Evolutionary conservation across 495 filamentous ascomycete genomes (phyloP).

Genomic region (Hyphodiscus hymeniophilus): DNA sequence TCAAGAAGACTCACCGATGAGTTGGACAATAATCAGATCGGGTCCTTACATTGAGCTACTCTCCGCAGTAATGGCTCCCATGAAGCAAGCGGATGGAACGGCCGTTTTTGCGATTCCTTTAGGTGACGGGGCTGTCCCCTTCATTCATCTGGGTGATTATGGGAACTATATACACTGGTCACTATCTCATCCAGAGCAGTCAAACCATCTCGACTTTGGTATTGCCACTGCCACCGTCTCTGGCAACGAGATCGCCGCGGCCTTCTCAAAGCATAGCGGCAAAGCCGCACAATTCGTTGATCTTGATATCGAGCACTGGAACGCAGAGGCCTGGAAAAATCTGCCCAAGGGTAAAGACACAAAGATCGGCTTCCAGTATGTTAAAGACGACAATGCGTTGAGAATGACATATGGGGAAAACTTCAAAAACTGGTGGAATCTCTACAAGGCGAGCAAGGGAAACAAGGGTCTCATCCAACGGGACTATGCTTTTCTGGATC

Average conservation of each 20-base stretch:
- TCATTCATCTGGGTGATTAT: not conserved
- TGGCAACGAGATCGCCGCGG: not conserved
- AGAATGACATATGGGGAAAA: not conserved
- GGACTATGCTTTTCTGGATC: constrained; percentile 29
- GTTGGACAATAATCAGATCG: constrained; percentile 28
- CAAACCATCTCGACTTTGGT: not conserved
- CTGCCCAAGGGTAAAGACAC: not conserved
- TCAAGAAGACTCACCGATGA: constrained; percentile 25
- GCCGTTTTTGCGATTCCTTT: constrained; percentile 2
- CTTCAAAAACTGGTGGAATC: constrained; percentile 27
- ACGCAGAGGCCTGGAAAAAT: constrained; percentile 1
- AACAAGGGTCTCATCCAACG: constrained; percentile 24
- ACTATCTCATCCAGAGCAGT: not conserved
- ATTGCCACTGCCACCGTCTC: constrained; percentile 1
- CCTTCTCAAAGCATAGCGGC: not conserved
- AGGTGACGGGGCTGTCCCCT: constrained; percentile 1
- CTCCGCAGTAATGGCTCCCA: not conserved
- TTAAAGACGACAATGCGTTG: not conserved
- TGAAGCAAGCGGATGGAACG: not conserved
- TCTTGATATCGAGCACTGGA: not conserved
- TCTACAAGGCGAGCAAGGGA: not conserved
- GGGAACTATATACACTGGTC: not conserved
- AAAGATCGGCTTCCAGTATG: not conserved
- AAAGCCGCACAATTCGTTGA: constrained; percentile 1
- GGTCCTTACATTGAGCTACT: constrained; percentile 33